Evolutionary conservation across 805 yeast genomes (phyloP).

Genomic region (Saturnispora saitoi): DNA sequence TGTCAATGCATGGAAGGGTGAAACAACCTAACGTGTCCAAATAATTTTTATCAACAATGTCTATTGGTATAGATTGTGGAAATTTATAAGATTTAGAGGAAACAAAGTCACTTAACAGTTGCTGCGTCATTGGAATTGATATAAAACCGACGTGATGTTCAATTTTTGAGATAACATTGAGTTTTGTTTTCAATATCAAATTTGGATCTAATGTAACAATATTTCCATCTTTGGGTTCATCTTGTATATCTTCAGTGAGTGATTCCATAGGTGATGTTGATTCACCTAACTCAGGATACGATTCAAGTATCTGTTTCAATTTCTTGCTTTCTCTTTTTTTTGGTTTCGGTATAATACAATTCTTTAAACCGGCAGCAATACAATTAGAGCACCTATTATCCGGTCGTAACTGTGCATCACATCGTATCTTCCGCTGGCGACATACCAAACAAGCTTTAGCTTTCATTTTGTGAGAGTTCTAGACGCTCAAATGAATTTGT

Average conservation of each 20-base stretch:
- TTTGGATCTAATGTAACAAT: conserved; percentile 17
- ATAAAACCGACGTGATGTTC: conserved; percentile 30
- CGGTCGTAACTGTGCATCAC: conserved; percentile 52
- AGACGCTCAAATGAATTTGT: background rate
- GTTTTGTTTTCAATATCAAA: conserved; percentile 13
- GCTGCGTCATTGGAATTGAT: conserved; percentile 24
- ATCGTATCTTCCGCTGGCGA: conserved; percentile 69
- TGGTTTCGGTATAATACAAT: conserved; percentile 55
- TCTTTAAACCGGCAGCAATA: conserved; percentile 54
- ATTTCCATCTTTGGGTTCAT: background rate
- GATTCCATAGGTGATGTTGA: background rate
- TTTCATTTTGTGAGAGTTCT: background rate
- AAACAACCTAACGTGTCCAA: conserved; percentile 47
- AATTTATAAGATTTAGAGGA: conserved; percentile 6
- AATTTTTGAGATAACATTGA: conserved; percentile 13
- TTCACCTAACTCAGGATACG: conserved; percentile 7
- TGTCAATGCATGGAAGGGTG: conserved; percentile 49
- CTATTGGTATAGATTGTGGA: conserved; percentile 11
- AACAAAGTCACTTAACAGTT: conserved; percentile 23
- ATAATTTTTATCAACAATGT: conserved; percentile 16
- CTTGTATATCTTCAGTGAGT: too few relatives aligned
- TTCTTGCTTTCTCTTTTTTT: conserved; percentile 22
- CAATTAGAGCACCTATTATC: conserved; percentile 57
- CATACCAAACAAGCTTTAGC: conserved; percentile 72
- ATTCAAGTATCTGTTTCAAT: conserved; percentile 16